Conservation (phyloP, 2,329 filamentous ascomycete genomes). For the Phyllosticta citrichinensis region DNA sequence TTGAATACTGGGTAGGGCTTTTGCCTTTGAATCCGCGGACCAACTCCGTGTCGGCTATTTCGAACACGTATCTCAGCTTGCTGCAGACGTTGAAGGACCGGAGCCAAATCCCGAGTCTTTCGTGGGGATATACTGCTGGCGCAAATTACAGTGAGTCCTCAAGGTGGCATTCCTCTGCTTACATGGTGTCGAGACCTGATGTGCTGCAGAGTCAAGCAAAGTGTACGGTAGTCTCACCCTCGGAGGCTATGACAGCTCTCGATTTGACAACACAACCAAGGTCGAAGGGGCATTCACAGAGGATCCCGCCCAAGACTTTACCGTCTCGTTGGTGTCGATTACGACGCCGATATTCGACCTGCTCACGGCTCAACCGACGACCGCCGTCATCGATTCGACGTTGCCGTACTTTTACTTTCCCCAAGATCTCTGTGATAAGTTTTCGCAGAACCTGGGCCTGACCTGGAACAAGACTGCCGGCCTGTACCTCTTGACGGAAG, state of each 20-base stretch:
- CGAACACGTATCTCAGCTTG: not conserved
- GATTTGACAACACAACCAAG: constrained; percentile 15
- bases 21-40: constrained; percentile 16
- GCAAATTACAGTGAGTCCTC: constrained; percentile 16
- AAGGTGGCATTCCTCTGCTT: too few relatives aligned
- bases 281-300: constrained; percentile 15
- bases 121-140: constrained; percentile 30
- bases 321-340: not conserved
- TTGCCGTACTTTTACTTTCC: constrained; percentile 27
- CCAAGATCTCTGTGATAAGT: constrained; percentile 19
- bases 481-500: constrained; percentile 22
- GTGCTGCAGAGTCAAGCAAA: constrained; percentile 8
- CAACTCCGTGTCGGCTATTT: not conserved
- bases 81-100: constrained; percentile 3
- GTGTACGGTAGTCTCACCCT: constrained; percentile 29
- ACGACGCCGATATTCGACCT: not conserved
- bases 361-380: not conserved
- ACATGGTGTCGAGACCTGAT: not conserved
- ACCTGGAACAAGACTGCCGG: constrained; percentile 17
- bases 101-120: constrained; percentile 22
- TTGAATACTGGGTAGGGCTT: constrained; percentile 13
- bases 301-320: not conserved
- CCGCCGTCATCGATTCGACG: constrained; percentile 46
- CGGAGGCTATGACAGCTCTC: constrained; percentile 30
- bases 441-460: constrained; percentile 25